Conservation (phyloP, 2,329 filamentous ascomycete genomes). For the Capronia coronata region DNA sequence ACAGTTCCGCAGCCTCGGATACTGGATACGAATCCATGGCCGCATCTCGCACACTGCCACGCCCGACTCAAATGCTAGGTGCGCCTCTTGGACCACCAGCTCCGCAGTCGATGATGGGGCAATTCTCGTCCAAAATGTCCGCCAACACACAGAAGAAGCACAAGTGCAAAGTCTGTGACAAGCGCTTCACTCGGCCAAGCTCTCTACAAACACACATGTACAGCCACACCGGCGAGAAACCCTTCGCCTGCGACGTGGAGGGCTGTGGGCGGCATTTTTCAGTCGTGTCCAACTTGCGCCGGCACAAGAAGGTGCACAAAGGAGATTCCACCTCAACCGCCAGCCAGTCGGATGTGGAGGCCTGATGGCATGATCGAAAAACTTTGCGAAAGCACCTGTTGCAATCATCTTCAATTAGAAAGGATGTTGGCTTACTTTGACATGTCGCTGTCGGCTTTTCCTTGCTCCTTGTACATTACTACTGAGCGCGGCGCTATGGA, state of each 20-base stretch:
- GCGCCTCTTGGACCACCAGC: constrained; percentile 65
- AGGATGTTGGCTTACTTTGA: constrained; percentile 2
- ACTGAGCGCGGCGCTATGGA: constrained; percentile 5
- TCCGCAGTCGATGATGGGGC: constrained; percentile 95
- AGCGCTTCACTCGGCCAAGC: constrained; percentile 89
- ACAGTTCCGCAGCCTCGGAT: constrained; percentile 82
- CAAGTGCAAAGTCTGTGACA: constrained; percentile 98
- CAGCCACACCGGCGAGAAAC: constrained; percentile 96
- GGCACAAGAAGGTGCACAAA: constrained; percentile 95
- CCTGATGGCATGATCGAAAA: constrained; percentile 9
- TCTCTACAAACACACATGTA: constrained; percentile 98
- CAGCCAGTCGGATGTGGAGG: constrained; percentile 28
- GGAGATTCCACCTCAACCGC: constrained; percentile 37
- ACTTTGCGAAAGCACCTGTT: neutral
- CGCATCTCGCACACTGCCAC: constrained; percentile 69
- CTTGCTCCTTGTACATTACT: constrained; percentile 17
- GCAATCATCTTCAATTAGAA: too few species aligned
- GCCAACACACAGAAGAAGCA: constrained; percentile 98
- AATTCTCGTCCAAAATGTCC: constrained; percentile 94
- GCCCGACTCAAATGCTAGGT: constrained; percentile 61
- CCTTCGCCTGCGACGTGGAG: constrained; percentile 89
- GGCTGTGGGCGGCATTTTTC: constrained; percentile 95
- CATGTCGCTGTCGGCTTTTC: constrained; percentile 7
- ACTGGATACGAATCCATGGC: constrained; percentile 65
- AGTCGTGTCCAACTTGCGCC: constrained; percentile 87